Evolutionary conservation across 805 yeast genomes (phyloP), one percentile per base, ranked within the genome.

Genomic region (Wickerhamomyces canadensis): DNA sequence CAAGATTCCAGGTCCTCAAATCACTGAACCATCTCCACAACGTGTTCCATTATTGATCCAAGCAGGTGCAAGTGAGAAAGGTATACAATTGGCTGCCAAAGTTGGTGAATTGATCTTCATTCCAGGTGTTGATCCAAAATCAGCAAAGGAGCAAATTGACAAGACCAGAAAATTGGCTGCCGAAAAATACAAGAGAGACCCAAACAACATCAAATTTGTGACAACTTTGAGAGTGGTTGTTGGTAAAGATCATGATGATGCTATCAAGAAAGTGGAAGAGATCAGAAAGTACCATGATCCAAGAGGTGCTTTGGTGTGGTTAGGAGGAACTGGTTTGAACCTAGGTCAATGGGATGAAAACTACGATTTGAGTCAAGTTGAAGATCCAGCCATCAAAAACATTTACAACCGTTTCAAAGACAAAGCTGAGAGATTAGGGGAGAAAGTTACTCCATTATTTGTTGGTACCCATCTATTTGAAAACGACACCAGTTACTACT

Each of bases 41-140:
- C 55, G 70, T 45, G 45, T 67, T 4, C 71, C 71, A 4, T 60
- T 67, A n/a, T 48, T 66, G 31, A 55, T 66, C 30, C 71, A 66
- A 47, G 71, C 71, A 1, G 71, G 71, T 3, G 51, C 65, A 22
- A 64, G 70, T 12, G 44, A 55, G 12, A 54, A 52, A 16, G 71
- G 71, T 14, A 53, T 55, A 30, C 60, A 60, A 12, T 60, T 62
- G 44, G 71, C 68, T 9, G 69, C 71, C 13, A 57, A 58, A 37
- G 58, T 64, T 45, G 71, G 69, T 4, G 71, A 66, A 42, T 58
- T 54, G 7, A 60, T 65, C n/a, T 66, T 65, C 41, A 50, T 65
- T 14, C 50, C 59, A n/a, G 57, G 58, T 13, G 11, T 55, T 32
- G 52, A 63, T 10, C 63, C 68, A 3, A 56, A 53, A 24, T 41